These are phyloP conservation scores for Hymenoscyphus fructigenus DNA, from an alignment of 2,329 filamentous ascomycete genomes.

Conservation along the genomic window DNA sequence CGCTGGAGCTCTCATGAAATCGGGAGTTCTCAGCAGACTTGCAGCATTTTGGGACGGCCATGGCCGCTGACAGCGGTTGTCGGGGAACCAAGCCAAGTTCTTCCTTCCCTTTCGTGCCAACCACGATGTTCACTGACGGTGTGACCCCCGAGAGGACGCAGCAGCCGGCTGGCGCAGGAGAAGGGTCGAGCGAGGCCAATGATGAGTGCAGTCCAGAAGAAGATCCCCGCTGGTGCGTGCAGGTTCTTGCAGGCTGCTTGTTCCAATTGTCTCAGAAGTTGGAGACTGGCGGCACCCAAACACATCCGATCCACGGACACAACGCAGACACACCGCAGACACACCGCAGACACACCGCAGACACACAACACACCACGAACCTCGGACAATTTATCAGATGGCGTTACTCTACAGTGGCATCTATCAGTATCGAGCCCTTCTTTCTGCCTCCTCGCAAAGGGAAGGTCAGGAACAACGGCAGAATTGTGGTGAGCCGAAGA, in stretches of 20 bases:
- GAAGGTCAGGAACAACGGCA: not conserved
- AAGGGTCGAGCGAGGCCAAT: not conserved
- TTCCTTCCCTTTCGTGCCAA: not conserved
- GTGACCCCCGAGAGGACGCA: not conserved
- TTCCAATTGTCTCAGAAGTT: not conserved
- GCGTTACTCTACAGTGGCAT: not conserved
- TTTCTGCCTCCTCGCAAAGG: not conserved
- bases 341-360: not conserved
- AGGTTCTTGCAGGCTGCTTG: not conserved
- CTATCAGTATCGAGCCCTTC: not conserved
- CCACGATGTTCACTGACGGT: not conserved
- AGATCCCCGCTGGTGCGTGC: not conserved
- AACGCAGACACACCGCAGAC: not conserved
- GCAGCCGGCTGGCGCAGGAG: not conserved
- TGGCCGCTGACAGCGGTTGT: not conserved
- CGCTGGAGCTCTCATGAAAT: not conserved
- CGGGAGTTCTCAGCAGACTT: not conserved
- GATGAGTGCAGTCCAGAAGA: not conserved
- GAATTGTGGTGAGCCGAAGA: not conserved
- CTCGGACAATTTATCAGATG: not conserved
- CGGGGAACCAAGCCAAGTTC: not conserved
- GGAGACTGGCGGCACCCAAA: not conserved
- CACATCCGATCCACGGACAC: constrained; percentile 1
- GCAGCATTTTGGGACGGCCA: not conserved
- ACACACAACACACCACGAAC: not conserved